phyloP scores from a whole-genome alignment of 1,284 basidiomycete species.

The Takashimella koratensis region DNA sequence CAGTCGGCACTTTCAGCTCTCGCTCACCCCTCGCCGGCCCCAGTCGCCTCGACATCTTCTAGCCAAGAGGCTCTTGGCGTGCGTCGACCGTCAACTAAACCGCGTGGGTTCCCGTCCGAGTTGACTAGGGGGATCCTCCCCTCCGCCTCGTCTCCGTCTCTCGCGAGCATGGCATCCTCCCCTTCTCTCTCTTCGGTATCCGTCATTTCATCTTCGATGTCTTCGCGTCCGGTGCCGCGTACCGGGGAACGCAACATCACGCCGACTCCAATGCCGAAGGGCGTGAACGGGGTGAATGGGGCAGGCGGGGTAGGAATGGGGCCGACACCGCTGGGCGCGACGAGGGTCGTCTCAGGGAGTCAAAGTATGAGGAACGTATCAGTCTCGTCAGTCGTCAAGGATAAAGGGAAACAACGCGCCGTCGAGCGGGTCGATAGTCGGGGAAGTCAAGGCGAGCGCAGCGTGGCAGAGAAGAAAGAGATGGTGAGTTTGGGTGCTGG shows the following conservation, averaged over 20 bases:
- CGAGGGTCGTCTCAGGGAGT: slow-evolving; percentile 19
- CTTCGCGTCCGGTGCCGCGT: too few relatives aligned
- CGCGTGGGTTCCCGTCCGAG: slow-evolving; percentile 33
- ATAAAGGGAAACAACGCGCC: neutral
- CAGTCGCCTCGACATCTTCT: neutral
- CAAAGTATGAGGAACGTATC: neutral
- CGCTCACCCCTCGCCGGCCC: neutral
- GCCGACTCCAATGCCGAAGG: neutral
- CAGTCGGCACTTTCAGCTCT: slow-evolving; percentile 29
- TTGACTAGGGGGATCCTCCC: slow-evolving; percentile 38
- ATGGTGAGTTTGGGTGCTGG: slow-evolving; percentile 46
- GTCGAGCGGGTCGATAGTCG: neutral
- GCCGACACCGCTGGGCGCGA: slow-evolving; percentile 15
- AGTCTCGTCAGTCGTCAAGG: neutral
- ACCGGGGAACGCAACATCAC: neutral
- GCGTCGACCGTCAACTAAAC: neutral
- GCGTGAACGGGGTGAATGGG: too few relatives aligned
- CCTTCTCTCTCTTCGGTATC: slow-evolving; percentile 9
- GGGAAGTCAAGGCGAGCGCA: slow-evolving; percentile 7
- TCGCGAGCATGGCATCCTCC: slow-evolving; percentile 9
- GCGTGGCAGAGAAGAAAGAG: slow-evolving; percentile 79
- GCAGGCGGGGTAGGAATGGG: neutral
- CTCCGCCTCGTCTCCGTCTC: slow-evolving; percentile 7
- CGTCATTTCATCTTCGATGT: neutral
- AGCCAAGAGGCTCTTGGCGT: neutral